A percentile compares a stretch with the other conserved stretches of the same genome.
Conservation (phyloP, 306 rosid genomes). For the Canavalia gladiata region DNA sequence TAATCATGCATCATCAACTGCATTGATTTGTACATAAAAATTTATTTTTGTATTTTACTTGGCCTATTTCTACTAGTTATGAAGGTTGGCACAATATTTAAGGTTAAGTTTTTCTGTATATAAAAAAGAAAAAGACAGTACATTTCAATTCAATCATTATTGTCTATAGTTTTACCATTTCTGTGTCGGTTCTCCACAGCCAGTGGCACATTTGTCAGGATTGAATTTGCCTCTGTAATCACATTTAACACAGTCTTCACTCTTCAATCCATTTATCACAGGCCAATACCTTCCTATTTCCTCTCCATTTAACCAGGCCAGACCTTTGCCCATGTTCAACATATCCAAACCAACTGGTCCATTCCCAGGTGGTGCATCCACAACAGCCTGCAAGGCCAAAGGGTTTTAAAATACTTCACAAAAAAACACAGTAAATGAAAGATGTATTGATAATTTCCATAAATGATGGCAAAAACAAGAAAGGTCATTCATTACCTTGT, state of each 20-base stretch:
- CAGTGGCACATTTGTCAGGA: conserved; percentile 88
- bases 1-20: no score
- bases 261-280: conserved; percentile 59
- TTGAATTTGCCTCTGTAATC: conserved; percentile 87
- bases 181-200: conserved; percentile 94
- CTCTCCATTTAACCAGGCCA: conserved; percentile 98
- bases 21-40: not conserved
- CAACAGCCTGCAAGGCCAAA: conserved; percentile 63
- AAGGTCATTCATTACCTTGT: conserved; percentile 69
- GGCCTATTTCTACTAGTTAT: conserved; percentile 3
- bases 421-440: conserved; percentile 38
- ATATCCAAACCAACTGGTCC: conserved; percentile 95
- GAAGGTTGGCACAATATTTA: conserved; percentile 24
- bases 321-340: conserved; percentile 94
- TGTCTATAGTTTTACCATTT: conserved; percentile 66
- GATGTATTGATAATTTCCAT: conserved; percentile 31
- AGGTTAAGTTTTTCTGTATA: not conserved
- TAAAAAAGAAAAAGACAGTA: not conserved
- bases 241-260: conserved; percentile 77
- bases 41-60: conserved; percentile 19
- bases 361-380: conserved; percentile 80
- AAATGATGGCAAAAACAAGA: conserved; percentile 6
- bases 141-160: conserved; percentile 21
- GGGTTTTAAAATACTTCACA: conserved; percentile 2
- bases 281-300: conserved; percentile 99